Percentiles rank a stretch among this genome's conserved stretches.
phyloP scores from a whole-genome alignment of 768 basidiomycete genomes.

The Mycena haematopus region DNA sequence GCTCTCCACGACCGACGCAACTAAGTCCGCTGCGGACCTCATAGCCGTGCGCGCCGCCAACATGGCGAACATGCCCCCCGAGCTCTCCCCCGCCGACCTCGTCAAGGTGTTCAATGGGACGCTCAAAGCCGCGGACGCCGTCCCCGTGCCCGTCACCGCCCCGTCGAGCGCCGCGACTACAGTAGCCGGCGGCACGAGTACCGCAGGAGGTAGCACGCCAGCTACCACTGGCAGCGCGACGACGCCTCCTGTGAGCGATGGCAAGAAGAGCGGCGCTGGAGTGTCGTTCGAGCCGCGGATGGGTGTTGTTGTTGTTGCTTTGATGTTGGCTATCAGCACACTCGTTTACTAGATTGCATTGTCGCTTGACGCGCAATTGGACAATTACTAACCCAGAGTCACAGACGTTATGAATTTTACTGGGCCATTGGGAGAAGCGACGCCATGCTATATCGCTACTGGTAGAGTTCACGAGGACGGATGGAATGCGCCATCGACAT shows the following conservation, averaged over 20 bases:
- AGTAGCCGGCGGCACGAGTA: no score
- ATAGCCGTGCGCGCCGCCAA: neutral
- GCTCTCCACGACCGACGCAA: conserved; percentile 8
- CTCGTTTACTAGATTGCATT: neutral
- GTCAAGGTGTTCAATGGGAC: conserved; percentile 11
- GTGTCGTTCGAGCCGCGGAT: neutral
- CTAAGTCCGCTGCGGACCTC: conserved; percentile 11
- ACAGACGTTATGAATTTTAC: no score
- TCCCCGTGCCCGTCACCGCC: neutral
- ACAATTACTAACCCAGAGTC: neutral
- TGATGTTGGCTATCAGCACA: neutral
- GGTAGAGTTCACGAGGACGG: no score
- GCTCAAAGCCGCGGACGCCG: neutral
- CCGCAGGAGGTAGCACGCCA: no score
- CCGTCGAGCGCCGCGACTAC: no score
- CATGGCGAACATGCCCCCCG: conserved; percentile 5
- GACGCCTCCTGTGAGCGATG: neutral
- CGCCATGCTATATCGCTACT: no score
- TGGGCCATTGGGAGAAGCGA: no score
- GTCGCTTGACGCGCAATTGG: neutral
- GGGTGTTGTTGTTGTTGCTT: neutral
- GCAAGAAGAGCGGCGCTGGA: neutral
- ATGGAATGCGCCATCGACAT: no score
- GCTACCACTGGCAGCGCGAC: no score
- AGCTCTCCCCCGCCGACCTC: conserved; percentile 1